Base-by-base conservation (phyloP, 768 basidiomycete genomes). In the Tremella yokohamensis region DNA sequence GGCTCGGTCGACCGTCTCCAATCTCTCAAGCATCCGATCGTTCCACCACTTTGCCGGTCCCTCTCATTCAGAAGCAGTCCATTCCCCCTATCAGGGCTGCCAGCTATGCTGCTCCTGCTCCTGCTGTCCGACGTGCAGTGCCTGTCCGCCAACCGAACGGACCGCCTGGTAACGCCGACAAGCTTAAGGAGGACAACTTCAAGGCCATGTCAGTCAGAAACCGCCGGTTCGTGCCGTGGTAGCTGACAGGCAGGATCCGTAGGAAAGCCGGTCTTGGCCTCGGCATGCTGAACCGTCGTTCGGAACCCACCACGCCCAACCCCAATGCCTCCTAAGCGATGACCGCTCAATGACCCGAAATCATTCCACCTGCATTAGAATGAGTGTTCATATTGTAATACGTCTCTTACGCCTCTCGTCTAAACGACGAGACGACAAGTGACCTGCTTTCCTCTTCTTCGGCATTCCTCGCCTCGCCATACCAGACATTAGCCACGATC, bases 141-240 rank as follows among this genome's bases (percentile, higher is more conserved):
- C n/a, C 42, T 4, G 34, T 68, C 18, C 49, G 73, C 16, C 73
- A 75, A 47, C 73, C 73, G 7, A 26, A 56, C 24, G 73, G 73
- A n/a, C 73, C 73, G 18, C 73, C 73, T 20, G 62, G 62, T 8
- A 64, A 63, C 19, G 64, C 70, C 15, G 63, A 68, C n/a, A 68
- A 75, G 25, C 50, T 75, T 1, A 65, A 63, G 2, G 64, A 65
- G 26, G 60, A 64, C 54, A 75, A 75, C 56, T 75, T 75, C 57
- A 66, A 72, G 52, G 57, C 56, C 26, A 53, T 62, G 70, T 69
- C 42, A 65, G 66, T 65, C n/a, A n/a, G 22, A 19, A 25, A 16
- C 19, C 40, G 2, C 9, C 11, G 29, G 6, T 4, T 6, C 11
- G 29, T 11, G 29, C 6, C 6, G 29, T 34, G 6, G 11, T 11